Conservation (phyloP, 2,329 filamentous ascomycete genomes). For the Aspergillus fumigatus region DNA sequence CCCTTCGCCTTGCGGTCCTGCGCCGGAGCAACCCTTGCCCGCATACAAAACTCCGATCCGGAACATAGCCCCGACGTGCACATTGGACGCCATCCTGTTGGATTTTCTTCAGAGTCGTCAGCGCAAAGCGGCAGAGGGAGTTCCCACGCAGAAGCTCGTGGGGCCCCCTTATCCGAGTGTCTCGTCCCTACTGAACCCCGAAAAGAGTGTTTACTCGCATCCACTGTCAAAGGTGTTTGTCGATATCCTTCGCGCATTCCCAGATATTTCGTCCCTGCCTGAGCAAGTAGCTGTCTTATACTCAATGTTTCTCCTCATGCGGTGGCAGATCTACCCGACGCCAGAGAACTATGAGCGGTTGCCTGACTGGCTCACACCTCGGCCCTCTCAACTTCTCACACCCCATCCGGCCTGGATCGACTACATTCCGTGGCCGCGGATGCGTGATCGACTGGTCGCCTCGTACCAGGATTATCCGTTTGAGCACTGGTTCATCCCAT, state of each 20-base stretch:
- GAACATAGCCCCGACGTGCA: slow-evolving; percentile 66
- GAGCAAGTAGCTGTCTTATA: slow-evolving; percentile 80
- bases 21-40: slow-evolving; percentile 23
- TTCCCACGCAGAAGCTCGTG: slow-evolving; percentile 60
- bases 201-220: slow-evolving; percentile 59
- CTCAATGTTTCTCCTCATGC: slow-evolving; percentile 80
- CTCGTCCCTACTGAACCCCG: slow-evolving; percentile 70
- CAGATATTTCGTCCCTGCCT: slow-evolving; percentile 70
- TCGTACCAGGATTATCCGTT: slow-evolving; percentile 59
- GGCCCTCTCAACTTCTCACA: slow-evolving; percentile 59
- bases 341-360: slow-evolving; percentile 73
- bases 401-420: slow-evolving; percentile 80
- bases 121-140: slow-evolving; percentile 62
- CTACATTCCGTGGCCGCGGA: slow-evolving; percentile 71
- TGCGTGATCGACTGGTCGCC: slow-evolving; percentile 63
- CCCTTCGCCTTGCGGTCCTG: slow-evolving; percentile 19
- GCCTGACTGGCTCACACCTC: slow-evolving; percentile 67
- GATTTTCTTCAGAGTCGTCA: slow-evolving; percentile 70
- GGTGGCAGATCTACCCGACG: slow-evolving; percentile 78
- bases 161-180: slow-evolving; percentile 78
- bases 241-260: slow-evolving; percentile 79
- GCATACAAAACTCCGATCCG: slow-evolving; percentile 45
- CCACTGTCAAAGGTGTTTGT: slow-evolving; percentile 80
- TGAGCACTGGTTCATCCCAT: slow-evolving; percentile 79
- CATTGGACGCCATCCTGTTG: slow-evolving; percentile 72